phyloP scores from a whole-genome alignment of 1,284 basidiomycete genomes.

The Heterobasidion parviporum region DNA sequence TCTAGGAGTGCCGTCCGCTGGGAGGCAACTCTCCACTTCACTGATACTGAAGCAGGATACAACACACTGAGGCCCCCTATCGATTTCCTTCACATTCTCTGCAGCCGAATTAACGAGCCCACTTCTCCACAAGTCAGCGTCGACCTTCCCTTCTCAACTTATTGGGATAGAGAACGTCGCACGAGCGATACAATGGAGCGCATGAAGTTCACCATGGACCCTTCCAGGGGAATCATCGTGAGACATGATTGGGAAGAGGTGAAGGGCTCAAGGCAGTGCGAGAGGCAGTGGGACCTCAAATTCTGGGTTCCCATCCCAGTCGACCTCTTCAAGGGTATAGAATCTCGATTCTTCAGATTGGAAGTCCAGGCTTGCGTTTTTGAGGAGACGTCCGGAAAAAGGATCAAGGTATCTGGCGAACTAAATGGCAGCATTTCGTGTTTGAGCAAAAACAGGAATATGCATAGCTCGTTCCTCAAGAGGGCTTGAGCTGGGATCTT shows the following conservation, averaged over 20 bases:
- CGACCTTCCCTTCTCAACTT: constrained; percentile 7
- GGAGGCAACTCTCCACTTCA: constrained; percentile 10
- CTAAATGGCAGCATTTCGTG: constrained; percentile 12
- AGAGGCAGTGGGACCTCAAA: constrained; percentile 19
- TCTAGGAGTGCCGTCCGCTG: constrained; percentile 4
- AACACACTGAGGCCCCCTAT: too few relatives aligned
- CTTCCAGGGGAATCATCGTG: constrained; percentile 7
- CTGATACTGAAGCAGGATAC: too few relatives aligned
- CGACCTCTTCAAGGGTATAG: constrained; percentile 21
- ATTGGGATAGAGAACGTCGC: constrained; percentile 3
- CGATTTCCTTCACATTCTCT: too few relatives aligned
- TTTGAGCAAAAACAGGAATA: constrained; percentile 10
- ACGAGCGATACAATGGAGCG: background rate
- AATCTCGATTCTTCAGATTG: constrained; percentile 21
- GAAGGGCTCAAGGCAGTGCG: background rate
- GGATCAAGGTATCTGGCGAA: constrained; percentile 8
- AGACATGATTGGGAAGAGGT: constrained; percentile 6
- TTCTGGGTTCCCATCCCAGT: constrained; percentile 23
- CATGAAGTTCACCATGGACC: too few relatives aligned
- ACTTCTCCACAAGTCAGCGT: too few relatives aligned
- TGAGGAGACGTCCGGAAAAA: constrained; percentile 9
- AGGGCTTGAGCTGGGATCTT: background rate
- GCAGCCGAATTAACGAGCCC: too few relatives aligned
- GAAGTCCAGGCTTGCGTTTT: constrained; percentile 9
- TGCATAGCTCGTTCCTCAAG: background rate